Evolutionary conservation across 805 yeast species (phyloP), one percentile per base, ranked within the genome.

Genomic region (Yamadazyma takamatsuzukensis): DNA sequence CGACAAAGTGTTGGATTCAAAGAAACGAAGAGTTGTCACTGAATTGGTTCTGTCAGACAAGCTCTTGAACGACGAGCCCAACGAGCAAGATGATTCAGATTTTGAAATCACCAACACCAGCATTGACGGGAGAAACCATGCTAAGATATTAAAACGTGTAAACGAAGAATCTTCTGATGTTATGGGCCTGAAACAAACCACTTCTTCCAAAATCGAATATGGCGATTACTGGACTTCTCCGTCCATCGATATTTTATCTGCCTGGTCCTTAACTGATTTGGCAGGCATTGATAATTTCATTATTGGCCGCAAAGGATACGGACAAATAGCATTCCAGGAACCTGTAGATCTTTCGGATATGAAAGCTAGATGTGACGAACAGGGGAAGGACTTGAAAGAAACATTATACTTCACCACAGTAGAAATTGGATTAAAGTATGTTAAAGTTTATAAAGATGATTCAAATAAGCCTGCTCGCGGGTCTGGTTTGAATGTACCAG

Each of bases 201-300:
- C 8, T 9, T 12, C 15, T 18, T 24, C 13, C n/a, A 25, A 15
- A 14, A 8, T 25, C 17, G 17, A 25, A 13, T 6, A 54, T 23
- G 47, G 55, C 4, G 83, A 73, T 3, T 83, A 83, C 47, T 84
- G 90, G 88, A 76, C 85, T 40, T 68, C 81, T 0, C 94, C 93
- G 1, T 57, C 82, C 0, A 58, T 80, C 11, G 61, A 59, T 2
- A 75, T 72, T 18, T 59, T 84, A 2, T 41, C 68, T 0, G 41
- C 51, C 6, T 44, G 74, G 34, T 51, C 80, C 0, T 37, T 58
- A 3, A 64, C 71, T 22, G 74, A 77, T 28, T 64, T 83, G 14
- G 43, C 74, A 1, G 64, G 65, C 16, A 74, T 84, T 12, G 72
- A 79, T 14, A 73, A 78, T 45, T 83, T 83, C 46, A 72, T 79